Conservation (phyloP, 441 rosid genomes). For the Adansonia gregorii region DNA sequence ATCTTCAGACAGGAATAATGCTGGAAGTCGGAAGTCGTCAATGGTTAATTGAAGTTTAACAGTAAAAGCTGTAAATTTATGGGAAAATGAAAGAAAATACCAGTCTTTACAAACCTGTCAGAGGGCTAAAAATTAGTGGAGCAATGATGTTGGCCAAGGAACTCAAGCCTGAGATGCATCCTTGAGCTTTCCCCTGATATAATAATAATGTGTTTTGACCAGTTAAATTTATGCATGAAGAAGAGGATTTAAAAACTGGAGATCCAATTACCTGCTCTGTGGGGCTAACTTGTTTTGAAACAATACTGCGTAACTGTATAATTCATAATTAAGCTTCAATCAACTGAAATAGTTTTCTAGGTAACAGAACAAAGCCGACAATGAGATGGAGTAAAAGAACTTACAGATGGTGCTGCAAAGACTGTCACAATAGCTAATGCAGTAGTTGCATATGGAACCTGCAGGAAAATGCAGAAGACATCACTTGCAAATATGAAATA, state of each 20-base stretch:
- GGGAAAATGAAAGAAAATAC: neutral
- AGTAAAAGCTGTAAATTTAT: neutral
- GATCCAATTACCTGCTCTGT: slow-evolving; percentile 64
- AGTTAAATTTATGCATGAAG: neutral
- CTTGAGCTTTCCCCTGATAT: slow-evolving; percentile 86
- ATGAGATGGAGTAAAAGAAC: slow-evolving; percentile 25
- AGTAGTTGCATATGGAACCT: slow-evolving; percentile 80
- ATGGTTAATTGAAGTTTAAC: neutral
- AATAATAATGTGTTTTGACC: neutral
- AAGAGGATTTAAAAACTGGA: neutral
- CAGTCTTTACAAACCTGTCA: slow-evolving; percentile 57
- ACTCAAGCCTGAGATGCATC: slow-evolving; percentile 78
- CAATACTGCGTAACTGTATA: slow-evolving; percentile 74
- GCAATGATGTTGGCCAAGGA: slow-evolving; percentile 78
- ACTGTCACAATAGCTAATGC: slow-evolving; percentile 40
- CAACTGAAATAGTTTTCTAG: neutral
- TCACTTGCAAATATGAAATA: too few relatives aligned
- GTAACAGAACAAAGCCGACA: neutral
- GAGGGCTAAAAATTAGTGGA: slow-evolving; percentile 80
- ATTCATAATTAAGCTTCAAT: neutral
- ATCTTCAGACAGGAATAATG: slow-evolving; percentile 70
- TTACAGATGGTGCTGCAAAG: slow-evolving; percentile 67
- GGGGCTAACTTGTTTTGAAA: slow-evolving; percentile 76
- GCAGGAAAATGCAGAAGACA: slow-evolving; percentile 16
- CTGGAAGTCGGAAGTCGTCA: slow-evolving; percentile 40